A percentile compares a stretch with the other conserved stretches of the same genome.
These are phyloP conservation scores for Podospora comata DNA, from an alignment of 495 filamentous ascomycete species.

Conservation along the genomic window DNA sequence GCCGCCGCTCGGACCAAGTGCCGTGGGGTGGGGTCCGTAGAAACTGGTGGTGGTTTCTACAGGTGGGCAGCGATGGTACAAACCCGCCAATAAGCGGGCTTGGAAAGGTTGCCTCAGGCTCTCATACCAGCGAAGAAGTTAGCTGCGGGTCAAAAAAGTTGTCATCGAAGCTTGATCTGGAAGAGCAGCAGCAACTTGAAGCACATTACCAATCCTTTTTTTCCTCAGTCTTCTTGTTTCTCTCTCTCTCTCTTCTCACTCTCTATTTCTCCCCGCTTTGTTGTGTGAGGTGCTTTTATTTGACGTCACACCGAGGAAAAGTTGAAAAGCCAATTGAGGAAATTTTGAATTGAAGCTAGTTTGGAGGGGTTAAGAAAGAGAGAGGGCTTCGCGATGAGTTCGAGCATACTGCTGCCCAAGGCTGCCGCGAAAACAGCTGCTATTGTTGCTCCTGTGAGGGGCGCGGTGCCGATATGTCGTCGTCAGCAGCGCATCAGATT, in stretches of 20 bases:
- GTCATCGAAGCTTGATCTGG: not conserved
- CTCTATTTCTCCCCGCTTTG: not conserved
- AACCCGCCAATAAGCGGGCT: conserved; percentile 5
- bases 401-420: not conserved
- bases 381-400: not conserved
- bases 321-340: too few relatives aligned
- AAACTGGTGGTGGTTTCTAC: conserved; percentile 24
- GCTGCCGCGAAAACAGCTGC: not conserved
- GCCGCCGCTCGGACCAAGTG: not conserved
- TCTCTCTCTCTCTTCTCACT: not conserved
- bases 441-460: not conserved
- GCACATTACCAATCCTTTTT: not conserved
- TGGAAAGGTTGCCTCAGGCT: conserved; percentile 28
- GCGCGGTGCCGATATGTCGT: not conserved
- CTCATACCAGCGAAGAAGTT: not conserved
- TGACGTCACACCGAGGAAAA: not conserved
- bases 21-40: conserved; percentile 17
- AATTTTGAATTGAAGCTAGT: too few relatives aligned
- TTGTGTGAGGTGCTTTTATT: not conserved
- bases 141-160: not conserved
- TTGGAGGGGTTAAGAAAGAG: not conserved
- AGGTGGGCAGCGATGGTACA: not conserved
- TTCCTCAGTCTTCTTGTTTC: not conserved
- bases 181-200: not conserved
- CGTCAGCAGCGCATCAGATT: not conserved